phyloP scores from a whole-genome alignment of 768 basidiomycete species.

The Cyclocybe cylindracea region DNA sequence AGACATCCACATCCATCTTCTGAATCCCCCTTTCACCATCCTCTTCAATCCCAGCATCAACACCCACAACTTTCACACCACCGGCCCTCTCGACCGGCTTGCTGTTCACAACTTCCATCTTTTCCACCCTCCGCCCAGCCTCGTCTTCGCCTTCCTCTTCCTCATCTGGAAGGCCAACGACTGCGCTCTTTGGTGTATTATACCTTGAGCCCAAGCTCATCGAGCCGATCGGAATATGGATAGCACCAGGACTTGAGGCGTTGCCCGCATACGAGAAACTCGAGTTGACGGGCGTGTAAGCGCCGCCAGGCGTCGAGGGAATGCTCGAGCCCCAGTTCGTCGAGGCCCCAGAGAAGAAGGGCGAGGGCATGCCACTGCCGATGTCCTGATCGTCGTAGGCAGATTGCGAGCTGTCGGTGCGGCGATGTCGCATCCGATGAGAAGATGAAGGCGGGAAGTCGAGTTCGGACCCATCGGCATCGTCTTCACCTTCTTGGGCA shows the following conservation, averaged over 20 bases:
- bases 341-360: slow-evolving; percentile 28
- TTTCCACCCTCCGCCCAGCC: not conserved
- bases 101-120: not conserved
- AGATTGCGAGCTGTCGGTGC: slow-evolving; percentile 21
- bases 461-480: slow-evolving; percentile 7
- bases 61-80: slow-evolving; percentile 29
- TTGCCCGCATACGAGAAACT: slow-evolving; percentile 1
- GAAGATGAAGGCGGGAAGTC: slow-evolving; percentile 1
- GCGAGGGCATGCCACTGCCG: slow-evolving; percentile 16
- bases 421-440: slow-evolving; percentile 14
- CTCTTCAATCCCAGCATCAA: slow-evolving; percentile 13
- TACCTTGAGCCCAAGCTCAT: slow-evolving; percentile 32
- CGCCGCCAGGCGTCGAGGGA: slow-evolving; percentile 33
- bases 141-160: slow-evolving; percentile 8
- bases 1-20: slow-evolving; percentile 31
- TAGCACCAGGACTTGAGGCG: slow-evolving; percentile 25
- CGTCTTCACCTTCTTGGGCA: slow-evolving; percentile 24
- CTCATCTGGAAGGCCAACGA: slow-evolving; percentile 19
- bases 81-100: slow-evolving; percentile 5
- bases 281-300: slow-evolving; percentile 17
- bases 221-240: slow-evolving; percentile 18
- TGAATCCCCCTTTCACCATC: slow-evolving; percentile 9
- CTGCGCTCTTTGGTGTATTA: slow-evolving; percentile 24
- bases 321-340: slow-evolving; percentile 32
- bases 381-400: slow-evolving; percentile 21